phyloP scores from a whole-genome alignment of 371 early-diverging fungal genomes.

The Apophysomyces variabilis region DNA sequence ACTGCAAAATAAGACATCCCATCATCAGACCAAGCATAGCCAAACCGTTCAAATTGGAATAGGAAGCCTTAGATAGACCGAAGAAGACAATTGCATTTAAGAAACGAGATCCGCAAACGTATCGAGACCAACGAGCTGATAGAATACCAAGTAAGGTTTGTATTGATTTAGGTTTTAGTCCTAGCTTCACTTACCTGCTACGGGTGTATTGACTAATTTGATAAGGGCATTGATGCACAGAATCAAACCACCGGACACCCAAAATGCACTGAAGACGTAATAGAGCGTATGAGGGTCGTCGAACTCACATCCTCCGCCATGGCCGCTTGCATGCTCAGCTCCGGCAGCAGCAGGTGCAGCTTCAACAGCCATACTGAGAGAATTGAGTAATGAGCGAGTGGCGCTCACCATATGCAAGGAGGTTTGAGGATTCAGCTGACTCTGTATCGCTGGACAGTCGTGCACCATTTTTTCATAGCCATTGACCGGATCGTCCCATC shows the following conservation, averaged over 20 bases:
- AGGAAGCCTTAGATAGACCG: conserved; percentile 45
- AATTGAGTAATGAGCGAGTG: not conserved
- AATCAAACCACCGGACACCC: conserved; percentile 49
- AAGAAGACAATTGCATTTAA: conserved; percentile 56
- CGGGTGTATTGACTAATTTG: conserved; percentile 44
- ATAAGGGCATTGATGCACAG: conserved; percentile 48
- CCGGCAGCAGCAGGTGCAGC: conserved; percentile 6
- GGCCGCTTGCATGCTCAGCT: conserved; percentile 7
- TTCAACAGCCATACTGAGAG: not conserved
- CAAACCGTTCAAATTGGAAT: conserved; percentile 43
- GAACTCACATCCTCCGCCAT: conserved; percentile 6
- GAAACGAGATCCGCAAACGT: conserved; percentile 54
- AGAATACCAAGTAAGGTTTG: conserved; percentile 20
- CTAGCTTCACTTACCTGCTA: conserved; percentile 30
- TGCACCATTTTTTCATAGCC: conserved; percentile 16
- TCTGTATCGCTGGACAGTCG: conserved; percentile 13
- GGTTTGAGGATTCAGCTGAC: not conserved
- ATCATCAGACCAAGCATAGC: conserved; percentile 54
- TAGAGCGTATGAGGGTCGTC: conserved; percentile 17
- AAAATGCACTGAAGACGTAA: conserved; percentile 45
- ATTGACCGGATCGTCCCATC: conserved; percentile 17
- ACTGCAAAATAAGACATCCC: conserved; percentile 52
- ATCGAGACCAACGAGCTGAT: conserved; percentile 41
- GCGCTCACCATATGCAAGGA: not conserved
- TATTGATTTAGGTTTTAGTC: conserved; percentile 16